Evolutionary conservation across 23 red algal genomes (phyloP), one percentile per base, ranked within the genome.

Genomic region (Chondrus crispus): DNA sequence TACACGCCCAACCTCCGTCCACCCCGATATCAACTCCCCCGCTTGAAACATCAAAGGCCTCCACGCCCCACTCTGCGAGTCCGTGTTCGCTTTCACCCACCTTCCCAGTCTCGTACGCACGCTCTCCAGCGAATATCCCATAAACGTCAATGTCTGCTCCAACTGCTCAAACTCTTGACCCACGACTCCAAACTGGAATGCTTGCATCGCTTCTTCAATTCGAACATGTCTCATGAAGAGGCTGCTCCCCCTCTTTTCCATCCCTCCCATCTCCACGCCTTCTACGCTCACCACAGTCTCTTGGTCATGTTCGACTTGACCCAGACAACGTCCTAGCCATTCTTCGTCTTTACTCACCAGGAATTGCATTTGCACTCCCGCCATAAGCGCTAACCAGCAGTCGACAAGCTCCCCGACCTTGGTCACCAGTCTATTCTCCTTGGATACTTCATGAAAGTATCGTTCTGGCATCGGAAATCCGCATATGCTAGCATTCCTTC

Each of bases 111-210:
- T 37, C 4, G 72, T 81, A 54, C 87, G 46, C 13, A 90, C 87
- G 5, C n/a, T 26, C 24, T 90, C 87, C 87, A 90, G 78, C 38
- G 52, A 45, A 36, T 80, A 90, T 5, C 87, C 87, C 87, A 90
- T 90, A 40, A 90, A 90, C 8, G 72, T 89, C 69, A 90, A 37
- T 9, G 11, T 45, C 36, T 62, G 70, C 19, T 60, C 47, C 53
- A 90, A 12, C 42, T 80, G 87, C 3, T 44, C 39, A n/a, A 47
- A 76, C 7, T 33, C 24, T 7, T 46, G 30, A 2, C 40, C 16
- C 10, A 14, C 1, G 37, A n/a, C n/a, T n/a, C n/a, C n/a, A n/a
- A n/a, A 47, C 40, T 29, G 37, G 41, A 29, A 76, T 19, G 45
- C 71, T 46, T 7, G 8, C 12, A 22, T 76, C 3, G 13, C 45